Evolutionary conservation across 2,329 filamentous ascomycete genomes (phyloP), one percentile per base, ranked within the genome.

Genomic region (Paraphaeosphaeria sporulosa): DNA sequence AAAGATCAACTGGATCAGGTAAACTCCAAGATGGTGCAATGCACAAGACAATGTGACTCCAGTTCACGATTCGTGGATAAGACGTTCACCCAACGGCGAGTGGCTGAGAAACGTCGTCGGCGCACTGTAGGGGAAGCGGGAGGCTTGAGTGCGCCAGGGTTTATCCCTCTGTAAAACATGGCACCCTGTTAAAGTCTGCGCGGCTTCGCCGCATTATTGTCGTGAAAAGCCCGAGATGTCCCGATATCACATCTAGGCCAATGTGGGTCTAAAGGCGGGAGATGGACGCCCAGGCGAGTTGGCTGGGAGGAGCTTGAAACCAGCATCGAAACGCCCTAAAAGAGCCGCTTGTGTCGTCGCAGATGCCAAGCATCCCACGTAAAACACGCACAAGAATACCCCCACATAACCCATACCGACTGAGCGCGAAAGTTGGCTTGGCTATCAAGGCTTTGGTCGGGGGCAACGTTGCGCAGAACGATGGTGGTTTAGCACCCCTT

Each of bases 351-450:
- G 71, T 69, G 63, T 74, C 68, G 69, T 62, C 59, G 52, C 62
- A 55, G 56, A 58, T 64, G 71, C 73, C 72, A 73, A 74, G 73
- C 62, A 69, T 66, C 66, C 69, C 68, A 66, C 67, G 65, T 68
- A 65, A 72, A 71, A 75, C 70, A 40, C 63, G 51, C 58, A 58
- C 65, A 65, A 55, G 49, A 55, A 61, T 54, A 65, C 58, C 70
- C 71, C 71, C 73, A 71, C 67, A 52, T 59, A 55, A 60, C 66
- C 61, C 62, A 66, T 67, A 67, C 68, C 50, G 21, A 19, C 36
- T 9, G 43, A 40, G 30, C 46, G 51, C 51, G 49, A 51, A 42
- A 52, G 38, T 30, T 43, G 50, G 50, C 55, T 58, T 61, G 53
- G 58, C 51, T 6, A 38, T 38, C 30, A 52, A 60, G 25, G 58